A percentile compares a stretch with the other conserved stretches of the same genome.
Evolutionary conservation across 2,329 filamentous ascomycete species (phyloP).

Genomic region (Colletotrichum filicis): DNA sequence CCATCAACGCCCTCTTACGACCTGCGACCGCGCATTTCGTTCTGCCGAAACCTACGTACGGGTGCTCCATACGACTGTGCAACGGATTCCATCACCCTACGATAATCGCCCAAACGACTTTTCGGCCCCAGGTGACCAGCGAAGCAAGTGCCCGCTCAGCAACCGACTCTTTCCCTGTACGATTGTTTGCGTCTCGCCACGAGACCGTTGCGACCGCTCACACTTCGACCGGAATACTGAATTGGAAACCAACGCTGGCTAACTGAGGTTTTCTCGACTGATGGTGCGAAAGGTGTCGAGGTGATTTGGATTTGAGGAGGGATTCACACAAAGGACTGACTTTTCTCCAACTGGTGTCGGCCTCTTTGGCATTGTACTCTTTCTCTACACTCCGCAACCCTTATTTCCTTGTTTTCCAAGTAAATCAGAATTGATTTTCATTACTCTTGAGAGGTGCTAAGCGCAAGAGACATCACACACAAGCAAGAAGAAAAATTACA

Average conservation of each 20-base stretch:
- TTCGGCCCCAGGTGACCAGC: neutral
- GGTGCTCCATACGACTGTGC: slow-evolving; percentile 5
- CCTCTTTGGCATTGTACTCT: slow-evolving; percentile 41
- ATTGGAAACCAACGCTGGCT: slow-evolving; percentile 23
- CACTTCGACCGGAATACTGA: slow-evolving; percentile 17
- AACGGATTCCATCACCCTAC: neutral
- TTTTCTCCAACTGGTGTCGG: slow-evolving; percentile 36
- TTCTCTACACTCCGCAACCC: slow-evolving; percentile 35
- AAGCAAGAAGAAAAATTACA: slow-evolving; percentile 40
- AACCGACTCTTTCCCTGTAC: neutral
- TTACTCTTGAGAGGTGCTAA: slow-evolving; percentile 46
- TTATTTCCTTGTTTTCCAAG: slow-evolving; percentile 42
- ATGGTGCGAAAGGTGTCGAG: slow-evolving; percentile 36
- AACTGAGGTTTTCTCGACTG: slow-evolving; percentile 34
- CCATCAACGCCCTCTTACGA: slow-evolving; percentile 1
- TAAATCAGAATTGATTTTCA: slow-evolving; percentile 67
- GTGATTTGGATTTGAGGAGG: slow-evolving; percentile 37
- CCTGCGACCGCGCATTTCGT: slow-evolving; percentile 3
- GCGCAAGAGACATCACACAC: slow-evolving; percentile 38
- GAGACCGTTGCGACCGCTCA: neutral
- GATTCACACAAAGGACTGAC: slow-evolving; percentile 37
- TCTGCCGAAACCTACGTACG: neutral
- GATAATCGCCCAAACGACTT: slow-evolving; percentile 1
- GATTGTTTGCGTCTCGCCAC: neutral
- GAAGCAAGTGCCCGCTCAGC: slow-evolving; percentile 33